phyloP scores from a whole-genome alignment of 2,329 filamentous ascomycete species.

The Bipolaris gigantea region DNA sequence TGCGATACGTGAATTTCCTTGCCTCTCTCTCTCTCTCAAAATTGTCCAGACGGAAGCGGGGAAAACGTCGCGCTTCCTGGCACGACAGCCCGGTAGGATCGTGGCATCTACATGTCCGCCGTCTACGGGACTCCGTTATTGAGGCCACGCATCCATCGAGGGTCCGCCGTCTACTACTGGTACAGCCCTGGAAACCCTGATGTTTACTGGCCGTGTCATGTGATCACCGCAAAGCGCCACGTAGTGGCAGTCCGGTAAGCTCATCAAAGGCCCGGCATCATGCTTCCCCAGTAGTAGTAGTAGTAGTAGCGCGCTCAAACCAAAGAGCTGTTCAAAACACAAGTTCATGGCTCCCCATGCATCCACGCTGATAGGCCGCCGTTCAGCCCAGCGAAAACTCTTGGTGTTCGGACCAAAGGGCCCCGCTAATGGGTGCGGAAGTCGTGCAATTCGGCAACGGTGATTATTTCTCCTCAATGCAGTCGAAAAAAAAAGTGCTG shows the following conservation, averaged over 20 bases:
- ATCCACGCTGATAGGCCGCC: constrained; percentile 9
- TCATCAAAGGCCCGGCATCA: constrained; percentile 1
- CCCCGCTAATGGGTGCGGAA: constrained; percentile 13
- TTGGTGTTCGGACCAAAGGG: constrained; percentile 22
- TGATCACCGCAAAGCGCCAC: neutral
- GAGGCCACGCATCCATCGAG: neutral
- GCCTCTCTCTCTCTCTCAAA: neutral
- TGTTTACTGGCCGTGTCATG: constrained; percentile 1
- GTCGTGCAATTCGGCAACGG: constrained; percentile 22
- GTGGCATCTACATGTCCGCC: too few species aligned
- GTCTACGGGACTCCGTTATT: neutral
- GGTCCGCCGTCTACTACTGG: neutral
- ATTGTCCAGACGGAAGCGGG: neutral
- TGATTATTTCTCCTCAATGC: constrained; percentile 11
- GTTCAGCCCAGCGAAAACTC: neutral
- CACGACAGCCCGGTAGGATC: too few species aligned
- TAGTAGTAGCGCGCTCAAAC: neutral
- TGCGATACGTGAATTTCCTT: neutral
- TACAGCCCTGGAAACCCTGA: too few species aligned
- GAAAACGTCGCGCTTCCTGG: too few species aligned
- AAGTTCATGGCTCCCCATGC: constrained; percentile 29
- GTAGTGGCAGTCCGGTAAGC: neutral
- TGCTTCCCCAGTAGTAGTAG: neutral
- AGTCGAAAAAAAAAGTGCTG: neutral
- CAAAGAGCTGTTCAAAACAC: neutral